Evolutionary conservation across 345 rosid genomes (phyloP), one percentile per base, ranked within the genome.

Genomic region (Melastoma malabathricum): DNA sequence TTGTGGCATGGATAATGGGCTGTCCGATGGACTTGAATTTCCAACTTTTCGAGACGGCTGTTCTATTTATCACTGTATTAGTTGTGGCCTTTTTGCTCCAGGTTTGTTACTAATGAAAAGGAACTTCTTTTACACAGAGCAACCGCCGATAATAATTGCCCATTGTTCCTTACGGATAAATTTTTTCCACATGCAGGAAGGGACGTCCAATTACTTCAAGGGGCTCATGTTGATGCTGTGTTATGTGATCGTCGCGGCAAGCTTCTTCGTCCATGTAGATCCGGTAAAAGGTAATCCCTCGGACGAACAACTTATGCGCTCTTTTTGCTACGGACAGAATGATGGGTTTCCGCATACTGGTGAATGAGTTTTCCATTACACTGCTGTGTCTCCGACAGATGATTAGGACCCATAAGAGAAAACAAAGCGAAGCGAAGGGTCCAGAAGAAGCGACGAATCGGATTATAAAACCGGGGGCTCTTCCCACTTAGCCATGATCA

Each of bases 41-140:
- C 58, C 80, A 76, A 66, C 88, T 83, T 9, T 89, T 89, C 38
- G 96, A 89, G 75, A 89, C 97, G 1, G 84, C 95, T 43, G 78
- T 83, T 13, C 83, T 89, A 23, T 73, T 81, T 59, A 75, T 86
- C 38, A 81, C 90, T 18, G 88, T 83, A 14, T 49, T 86, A 38
- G 89, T 83, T 17, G 94, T 83, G 57, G 95, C 88, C 60, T 86
- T 83, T 75, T 73, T 79, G 64, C 64, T 78, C 46, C 97, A 76
- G 94, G 97, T 89, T 29, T n/a, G 68, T 41, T 10, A 50, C 10
- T 9, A 3, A 15, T 39, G n/a, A 15, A 12, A 9, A 14, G 0
- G 29, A 43, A 17, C 4, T 5, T 22, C 2, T 13, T 47, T 4
- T 29, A 47, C 44, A 4, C 16, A 18, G 16, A 10, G 23, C 6